Evolutionary conservation across 129 eudicot species (phyloP).

Genomic region (Smallanthus sonchifolius): DNA sequence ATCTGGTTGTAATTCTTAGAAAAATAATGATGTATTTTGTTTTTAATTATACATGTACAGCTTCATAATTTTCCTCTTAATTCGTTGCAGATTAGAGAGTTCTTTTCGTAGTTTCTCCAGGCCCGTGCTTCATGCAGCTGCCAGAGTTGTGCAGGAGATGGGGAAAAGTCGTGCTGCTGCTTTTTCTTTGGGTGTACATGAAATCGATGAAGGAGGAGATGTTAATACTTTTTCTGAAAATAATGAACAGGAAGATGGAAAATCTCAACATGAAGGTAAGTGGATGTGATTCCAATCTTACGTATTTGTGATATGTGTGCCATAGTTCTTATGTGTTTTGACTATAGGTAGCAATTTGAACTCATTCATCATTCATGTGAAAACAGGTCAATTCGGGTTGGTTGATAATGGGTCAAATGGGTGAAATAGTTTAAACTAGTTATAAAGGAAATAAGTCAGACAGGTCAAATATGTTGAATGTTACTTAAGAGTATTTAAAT

Average conservation of each 20-base stretch:
- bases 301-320: neutral
- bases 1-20: neutral
- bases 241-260: constrained; percentile 61
- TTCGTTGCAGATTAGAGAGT: constrained; percentile 66
- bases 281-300: neutral
- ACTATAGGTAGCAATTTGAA: neutral
- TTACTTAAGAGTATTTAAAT: neutral
- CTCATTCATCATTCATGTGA: neutral
- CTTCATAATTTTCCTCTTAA: neutral
- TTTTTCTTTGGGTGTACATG: constrained; percentile 82
- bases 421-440: neutral
- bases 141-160: constrained; percentile 96
- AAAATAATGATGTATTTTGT: constrained; percentile 6
- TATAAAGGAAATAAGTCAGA: neutral
- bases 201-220: constrained; percentile 80
- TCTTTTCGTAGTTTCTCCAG: constrained; percentile 96
- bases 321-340: neutral
- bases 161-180: constrained; percentile 99
- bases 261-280: constrained; percentile 69
- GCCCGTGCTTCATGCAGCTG: constrained; percentile 95
- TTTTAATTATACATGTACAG: neutral
- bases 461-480: neutral
- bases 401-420: neutral
- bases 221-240: constrained; percentile 59
- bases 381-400: neutral